Base-by-base conservation (phyloP, 2,329 filamentous ascomycete species). In the Waltergamsia citrina region DNA sequence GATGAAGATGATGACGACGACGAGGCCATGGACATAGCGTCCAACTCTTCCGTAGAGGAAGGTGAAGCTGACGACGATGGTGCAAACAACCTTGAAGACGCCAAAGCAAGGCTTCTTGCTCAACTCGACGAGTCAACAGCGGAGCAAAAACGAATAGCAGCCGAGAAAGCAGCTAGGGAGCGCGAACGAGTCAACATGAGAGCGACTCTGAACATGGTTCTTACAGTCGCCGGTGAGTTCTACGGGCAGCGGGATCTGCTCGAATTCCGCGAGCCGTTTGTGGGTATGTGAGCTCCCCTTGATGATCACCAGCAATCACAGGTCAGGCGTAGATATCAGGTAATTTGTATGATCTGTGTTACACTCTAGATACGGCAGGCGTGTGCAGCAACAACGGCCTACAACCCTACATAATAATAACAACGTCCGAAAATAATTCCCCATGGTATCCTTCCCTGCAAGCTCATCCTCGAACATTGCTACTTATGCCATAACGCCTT, bases 221-320 rank as follows among this genome's bases (percentile, higher is more conserved):
- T 95, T 44, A 92, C 85, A 0, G 71, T 95, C 23, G 80, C 83
- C 31, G 88, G 86, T 46, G 87, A 94, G 58, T 77, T 84, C 43
- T 96, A 88, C 57, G 87, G 90, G 2, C 90, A 96, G 59, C 71
- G 81, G 43, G 90, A 96, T 56, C 59, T 95, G 41, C 69, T 95
- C 32, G 77, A 83, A 47, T 83, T 80, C 41, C 73, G 86, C 38
- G 73, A 81, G 40, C 71, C 72, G 4, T 78, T 76, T 46, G 59
- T 65, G 16, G 59, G 60, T 22, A 51, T 66, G 44, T 64, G 57
- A 52, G 15, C 15, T 26, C 31, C 16, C 22, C 14, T 9, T 24
- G 19, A n/a, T n/a, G n/a, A n/a, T n/a, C n/a, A n/a, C n/a, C n/a
- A n/a, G n/a, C n/a, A n/a, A n/a, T n/a, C n/a, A 21, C 18, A 32